Percentiles rank a stretch among this genome's conserved stretches.
These are phyloP conservation scores for Fusarium piperis DNA, from an alignment of 2,329 filamentous ascomycete genomes.

Conservation along the genomic window DNA sequence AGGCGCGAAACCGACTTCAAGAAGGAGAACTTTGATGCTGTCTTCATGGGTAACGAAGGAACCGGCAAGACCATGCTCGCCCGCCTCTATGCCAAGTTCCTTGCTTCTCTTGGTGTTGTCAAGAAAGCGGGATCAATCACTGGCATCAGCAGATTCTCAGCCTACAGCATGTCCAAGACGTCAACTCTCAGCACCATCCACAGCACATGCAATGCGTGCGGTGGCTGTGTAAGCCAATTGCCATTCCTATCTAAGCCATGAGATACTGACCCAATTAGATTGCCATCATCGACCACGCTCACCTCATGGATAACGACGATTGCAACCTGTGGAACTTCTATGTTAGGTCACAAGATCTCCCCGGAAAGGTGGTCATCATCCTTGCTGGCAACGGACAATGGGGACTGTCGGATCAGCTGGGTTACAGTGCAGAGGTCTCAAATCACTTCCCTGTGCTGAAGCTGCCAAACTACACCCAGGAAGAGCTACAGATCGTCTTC, in stretches of 20 bases:
- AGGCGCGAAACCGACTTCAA: constrained; percentile 60
- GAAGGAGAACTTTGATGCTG: constrained; percentile 49
- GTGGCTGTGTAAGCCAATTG: constrained; percentile 63
- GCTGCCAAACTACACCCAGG: constrained; percentile 73
- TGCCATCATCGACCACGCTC: constrained; percentile 43
- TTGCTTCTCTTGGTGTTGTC: constrained; percentile 41
- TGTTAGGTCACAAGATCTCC: constrained; percentile 38
- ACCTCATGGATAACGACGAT: constrained; percentile 42
- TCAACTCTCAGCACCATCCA: constrained; percentile 56
- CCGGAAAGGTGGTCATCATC: constrained; percentile 43
- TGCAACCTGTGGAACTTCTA: constrained; percentile 44
- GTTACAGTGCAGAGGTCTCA: constrained; percentile 53
- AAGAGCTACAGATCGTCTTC: constrained; percentile 70
- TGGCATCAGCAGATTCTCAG: constrained; percentile 41
- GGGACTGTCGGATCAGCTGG: constrained; percentile 73
- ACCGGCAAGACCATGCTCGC: constrained; percentile 46
- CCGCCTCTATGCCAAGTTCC: constrained; percentile 43
- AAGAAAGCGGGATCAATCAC: constrained; percentile 56
- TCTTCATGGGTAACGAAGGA: constrained; percentile 45
- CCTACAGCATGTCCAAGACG: constrained; percentile 44
- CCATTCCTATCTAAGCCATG: background rate
- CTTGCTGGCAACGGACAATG: constrained; percentile 42
- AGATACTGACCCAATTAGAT: constrained; percentile 34
- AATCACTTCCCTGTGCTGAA: constrained; percentile 54
- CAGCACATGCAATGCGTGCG: constrained; percentile 50